These are phyloP conservation scores for Carex littledalei DNA, from an alignment of 176 grass and related monocot genomes.

Conservation along the genomic window DNA sequence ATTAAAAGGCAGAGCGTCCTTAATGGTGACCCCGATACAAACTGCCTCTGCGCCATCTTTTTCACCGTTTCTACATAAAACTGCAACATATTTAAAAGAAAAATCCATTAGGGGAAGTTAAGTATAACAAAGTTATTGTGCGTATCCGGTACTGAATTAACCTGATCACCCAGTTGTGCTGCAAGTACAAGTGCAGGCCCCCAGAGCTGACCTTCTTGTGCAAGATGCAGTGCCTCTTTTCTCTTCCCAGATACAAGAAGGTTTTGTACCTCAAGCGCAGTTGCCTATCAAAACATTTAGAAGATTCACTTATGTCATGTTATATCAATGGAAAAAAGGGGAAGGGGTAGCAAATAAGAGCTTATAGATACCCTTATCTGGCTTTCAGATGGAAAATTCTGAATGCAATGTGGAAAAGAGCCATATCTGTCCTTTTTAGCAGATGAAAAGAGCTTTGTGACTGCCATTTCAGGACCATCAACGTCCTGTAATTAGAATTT, in stretches of 20 bases:
- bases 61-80: constrained; percentile 94
- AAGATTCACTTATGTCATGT: background rate
- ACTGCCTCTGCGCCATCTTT: constrained; percentile 91
- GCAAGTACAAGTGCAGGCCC: constrained; percentile 92
- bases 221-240: constrained; percentile 83
- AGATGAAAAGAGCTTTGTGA: constrained; percentile 87
- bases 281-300: constrained; percentile 46
- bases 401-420: constrained; percentile 45
- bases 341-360: background rate
- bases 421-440: constrained; percentile 54
- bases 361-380: constrained; percentile 68
- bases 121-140: background rate
- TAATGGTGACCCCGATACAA: constrained; percentile 78
- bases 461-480: constrained; percentile 88
- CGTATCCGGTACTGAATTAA: constrained; percentile 27
- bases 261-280: constrained; percentile 81
- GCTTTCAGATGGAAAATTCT: constrained; percentile 66
- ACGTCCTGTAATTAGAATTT: constrained; percentile 48
- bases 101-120: constrained; percentile 22
- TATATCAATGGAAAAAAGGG: constrained; percentile 22
- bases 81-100: constrained; percentile 35
- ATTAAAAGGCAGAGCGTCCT: constrained; percentile 94
- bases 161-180: constrained; percentile 85
- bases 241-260: constrained; percentile 94
- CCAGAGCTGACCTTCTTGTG: constrained; percentile 94